Conservation (phyloP, 345 rosid species). For the Brassica incana region DNA sequence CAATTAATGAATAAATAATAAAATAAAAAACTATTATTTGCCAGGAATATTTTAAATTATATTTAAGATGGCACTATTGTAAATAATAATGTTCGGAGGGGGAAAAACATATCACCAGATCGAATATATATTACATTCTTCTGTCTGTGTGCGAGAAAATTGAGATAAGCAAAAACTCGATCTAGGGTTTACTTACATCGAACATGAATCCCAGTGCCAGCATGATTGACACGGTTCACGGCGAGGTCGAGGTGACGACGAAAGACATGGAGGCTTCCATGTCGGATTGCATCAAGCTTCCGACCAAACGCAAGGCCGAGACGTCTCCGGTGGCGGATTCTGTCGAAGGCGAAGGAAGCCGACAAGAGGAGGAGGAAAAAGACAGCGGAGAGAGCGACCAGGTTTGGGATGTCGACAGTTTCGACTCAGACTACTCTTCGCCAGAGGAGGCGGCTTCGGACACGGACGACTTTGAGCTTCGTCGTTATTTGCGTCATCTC, state of each 20-base stretch:
- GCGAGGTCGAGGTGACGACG: not conserved
- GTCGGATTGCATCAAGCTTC: not conserved
- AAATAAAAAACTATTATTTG: too few species aligned
- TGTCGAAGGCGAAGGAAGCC: not conserved
- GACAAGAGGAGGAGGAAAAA: not conserved
- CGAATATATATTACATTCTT: too few species aligned
- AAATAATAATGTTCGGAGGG: not conserved
- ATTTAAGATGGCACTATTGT: not conserved
- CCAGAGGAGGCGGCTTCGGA: not conserved
- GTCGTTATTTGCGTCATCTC: not conserved
- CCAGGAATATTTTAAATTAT: not conserved
- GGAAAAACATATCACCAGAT: not conserved
- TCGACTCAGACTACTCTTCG: not conserved
- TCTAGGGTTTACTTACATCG: not conserved
- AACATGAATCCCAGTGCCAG: not conserved
- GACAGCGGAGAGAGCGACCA: not conserved
- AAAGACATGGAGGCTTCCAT: not conserved
- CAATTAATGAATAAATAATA: too few species aligned
- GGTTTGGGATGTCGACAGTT: not conserved
- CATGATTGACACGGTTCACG: not conserved
- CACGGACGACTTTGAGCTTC: not conserved
- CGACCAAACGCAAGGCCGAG: not conserved
- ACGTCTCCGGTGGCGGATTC: not conserved
- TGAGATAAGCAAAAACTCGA: not conserved
- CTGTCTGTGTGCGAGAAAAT: not conserved